Base-by-base conservation (phyloP, 2,329 filamentous ascomycete genomes). In the Ophiocordyceps robertsii region DNA sequence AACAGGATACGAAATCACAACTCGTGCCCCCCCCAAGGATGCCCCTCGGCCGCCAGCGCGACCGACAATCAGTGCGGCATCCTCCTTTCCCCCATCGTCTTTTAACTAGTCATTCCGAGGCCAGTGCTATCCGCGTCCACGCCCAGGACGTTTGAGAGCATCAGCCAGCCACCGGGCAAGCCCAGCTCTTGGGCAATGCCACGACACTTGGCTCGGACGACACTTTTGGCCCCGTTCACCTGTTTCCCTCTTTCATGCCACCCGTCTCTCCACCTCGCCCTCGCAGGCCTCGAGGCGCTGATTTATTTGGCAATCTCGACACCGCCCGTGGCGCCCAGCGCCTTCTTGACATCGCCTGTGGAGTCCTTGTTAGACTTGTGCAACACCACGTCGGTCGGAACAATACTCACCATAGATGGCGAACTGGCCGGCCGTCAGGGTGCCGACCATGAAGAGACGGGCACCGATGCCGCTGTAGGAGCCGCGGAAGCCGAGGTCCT, bases 401-500 rank as follows among this genome's bases (percentile, higher is more conserved):
- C 9, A 33, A 3, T 12, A 35, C 41, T 33, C 21, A 42, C 41
- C 86, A 61, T 94, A 94, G 65, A 94, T 94, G 58, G 84, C 84
- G 66, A 92, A 92, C 69, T 92, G 85, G 63, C 82, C 81, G 50
- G 80, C 80, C 49, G 82, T 86, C 54, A 87, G 66, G 53, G 79
- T 82, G 65, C 83, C 81, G 56, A 84, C 73, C 66, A 69, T 69
- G 64, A 69, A 66, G 43, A 69, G 66, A 68, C 66, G 80, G 57
- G 86, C 83, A 65, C 83, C 82, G 54, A 93, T 83, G 77, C 86
- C 86, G 57, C 73, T 69, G 72, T 81, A 93, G 44, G 77, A 83
- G 54, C 86, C 86, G 55, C 72, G 73, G 63, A 93, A 48, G 60
- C 86, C 86, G 56, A 93, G 82, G 69, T 93, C 85, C 69, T 81